These are phyloP conservation scores for Lunularia cruciata DNA, from an alignment of 225 moss, liverwort and hornwort genomes.

Conservation along the genomic window DNA sequence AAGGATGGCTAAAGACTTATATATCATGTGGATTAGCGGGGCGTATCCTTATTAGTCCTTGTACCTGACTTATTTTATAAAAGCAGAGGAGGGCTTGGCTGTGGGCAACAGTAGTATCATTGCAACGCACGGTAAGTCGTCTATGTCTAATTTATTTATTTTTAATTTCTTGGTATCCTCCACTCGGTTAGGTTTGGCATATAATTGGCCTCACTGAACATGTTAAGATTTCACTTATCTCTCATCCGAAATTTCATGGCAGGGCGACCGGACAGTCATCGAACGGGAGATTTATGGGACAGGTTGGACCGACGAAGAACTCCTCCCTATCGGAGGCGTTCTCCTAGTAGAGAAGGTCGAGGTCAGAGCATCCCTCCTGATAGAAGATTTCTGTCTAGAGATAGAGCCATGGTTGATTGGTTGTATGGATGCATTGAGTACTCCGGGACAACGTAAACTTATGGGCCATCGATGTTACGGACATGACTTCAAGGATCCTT, in stretches of 20 bases:
- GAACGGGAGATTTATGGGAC: conserved; percentile 57
- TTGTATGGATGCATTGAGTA: not conserved
- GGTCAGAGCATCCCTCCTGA: conserved; percentile 45
- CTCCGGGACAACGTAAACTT: not conserved
- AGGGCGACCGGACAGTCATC: conserved; percentile 57
- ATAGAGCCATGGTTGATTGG: conserved; percentile 41
- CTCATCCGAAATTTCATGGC: conserved; percentile 19
- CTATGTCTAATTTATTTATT: conserved; percentile 19
- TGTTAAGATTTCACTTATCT: not conserved
- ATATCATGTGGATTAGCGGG: conserved; percentile 59
- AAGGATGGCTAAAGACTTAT: conserved; percentile 48
- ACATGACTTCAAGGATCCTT: not conserved
- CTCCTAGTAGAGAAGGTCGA: conserved; percentile 51
- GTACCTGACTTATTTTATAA: conserved; percentile 43
- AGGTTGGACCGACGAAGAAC: conserved; percentile 51
- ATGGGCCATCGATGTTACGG: no score
- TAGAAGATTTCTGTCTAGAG: conserved; percentile 50
- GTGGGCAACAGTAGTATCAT: conserved; percentile 50
- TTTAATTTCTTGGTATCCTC: conserved; percentile 36
- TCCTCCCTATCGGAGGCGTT: conserved; percentile 45
- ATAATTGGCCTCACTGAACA: conserved; percentile 6
- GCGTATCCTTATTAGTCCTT: conserved; percentile 48
- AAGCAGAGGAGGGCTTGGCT: conserved; percentile 52
- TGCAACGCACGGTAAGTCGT: conserved; percentile 50
- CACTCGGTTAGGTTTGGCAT: conserved; percentile 34